Evolutionary conservation across 257 asterid species (phyloP).

Genomic region (Solanum chiquidenum): DNA sequence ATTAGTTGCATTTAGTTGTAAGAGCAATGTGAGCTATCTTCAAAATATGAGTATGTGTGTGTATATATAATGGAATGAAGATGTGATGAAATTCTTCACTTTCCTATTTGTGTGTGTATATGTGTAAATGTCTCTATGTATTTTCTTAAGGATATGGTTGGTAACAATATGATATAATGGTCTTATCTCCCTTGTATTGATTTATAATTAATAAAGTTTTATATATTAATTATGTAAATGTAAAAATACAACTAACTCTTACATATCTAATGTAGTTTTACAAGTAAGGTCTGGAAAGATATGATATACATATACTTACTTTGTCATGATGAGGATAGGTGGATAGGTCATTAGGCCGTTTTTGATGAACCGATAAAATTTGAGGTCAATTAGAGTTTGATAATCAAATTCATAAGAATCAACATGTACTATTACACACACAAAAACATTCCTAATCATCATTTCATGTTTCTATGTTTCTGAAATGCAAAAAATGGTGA

Average conservation of each 20-base stretch:
- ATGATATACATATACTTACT: not conserved
- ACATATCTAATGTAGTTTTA: not conserved
- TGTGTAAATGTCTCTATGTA: not conserved
- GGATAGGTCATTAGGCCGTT: rapidly evolving
- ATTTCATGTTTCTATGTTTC: not conserved
- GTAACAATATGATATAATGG: not conserved
- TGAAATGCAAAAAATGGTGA: not conserved
- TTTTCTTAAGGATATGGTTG: not conserved
- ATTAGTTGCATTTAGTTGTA: not conserved
- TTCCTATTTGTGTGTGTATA: not conserved
- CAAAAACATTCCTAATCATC: not conserved
- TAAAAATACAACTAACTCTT: not conserved
- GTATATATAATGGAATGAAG: not conserved
- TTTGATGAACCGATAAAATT: not conserved
- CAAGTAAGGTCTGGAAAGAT: rapidly evolving
- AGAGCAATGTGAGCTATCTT: not conserved
- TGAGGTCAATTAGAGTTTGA: not conserved
- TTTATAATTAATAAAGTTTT: not conserved
- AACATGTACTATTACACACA: not conserved
- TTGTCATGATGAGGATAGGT: not conserved
- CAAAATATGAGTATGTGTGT: not conserved
- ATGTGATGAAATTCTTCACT: not conserved
- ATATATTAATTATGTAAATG: not conserved
- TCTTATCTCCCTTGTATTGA: not conserved
- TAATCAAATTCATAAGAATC: not conserved